Percentiles rank a stretch among this genome's conserved stretches.
These are phyloP conservation scores for Willaertia magna DNA, from an alignment of 208 protist genomes.

Conservation along the genomic window DNA sequence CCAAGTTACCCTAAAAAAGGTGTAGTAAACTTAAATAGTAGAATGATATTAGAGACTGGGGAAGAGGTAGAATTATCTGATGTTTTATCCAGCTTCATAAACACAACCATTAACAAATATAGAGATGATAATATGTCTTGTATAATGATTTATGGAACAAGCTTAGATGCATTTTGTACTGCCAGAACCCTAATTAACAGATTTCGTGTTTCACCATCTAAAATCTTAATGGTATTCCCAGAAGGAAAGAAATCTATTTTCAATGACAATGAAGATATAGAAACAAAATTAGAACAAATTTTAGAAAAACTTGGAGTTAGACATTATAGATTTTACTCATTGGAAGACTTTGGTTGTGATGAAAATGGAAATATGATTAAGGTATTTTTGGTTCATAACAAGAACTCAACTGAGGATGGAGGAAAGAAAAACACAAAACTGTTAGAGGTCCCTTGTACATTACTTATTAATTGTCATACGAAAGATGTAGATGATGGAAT, in stretches of 20 bases:
- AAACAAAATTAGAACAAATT: not conserved
- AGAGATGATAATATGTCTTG: slow-evolving; percentile 48
- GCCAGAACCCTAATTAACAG: slow-evolving; percentile 42
- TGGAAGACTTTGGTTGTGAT: slow-evolving; percentile 5
- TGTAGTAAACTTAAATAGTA: slow-evolving; percentile 46
- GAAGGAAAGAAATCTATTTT: slow-evolving; percentile 13
- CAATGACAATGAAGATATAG: not conserved
- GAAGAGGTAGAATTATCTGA: not conserved
- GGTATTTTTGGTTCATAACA: not conserved
- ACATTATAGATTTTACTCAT: not conserved
- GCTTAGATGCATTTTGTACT: slow-evolving; percentile 52
- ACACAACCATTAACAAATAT: slow-evolving; percentile 18
- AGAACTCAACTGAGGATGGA: not conserved
- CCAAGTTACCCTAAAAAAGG: slow-evolving; percentile 45
- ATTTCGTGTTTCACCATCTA: slow-evolving; percentile 53
- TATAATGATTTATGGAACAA: slow-evolving; percentile 65
- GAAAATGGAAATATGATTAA: slow-evolving; percentile 26
- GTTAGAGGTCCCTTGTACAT: slow-evolving; percentile 57
- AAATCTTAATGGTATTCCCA: slow-evolving; percentile 53
- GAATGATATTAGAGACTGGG: slow-evolving; percentile 1
- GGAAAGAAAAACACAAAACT: slow-evolving; percentile 28
- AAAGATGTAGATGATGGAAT: slow-evolving; percentile 72
- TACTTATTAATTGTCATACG: slow-evolving; percentile 63
- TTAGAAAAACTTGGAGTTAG: not conserved
- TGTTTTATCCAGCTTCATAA: not conserved